These are phyloP conservation scores for Pseudogymnoascus sp. DNA, from an alignment of 2,329 filamentous ascomycete species.

Conservation along the genomic window DNA sequence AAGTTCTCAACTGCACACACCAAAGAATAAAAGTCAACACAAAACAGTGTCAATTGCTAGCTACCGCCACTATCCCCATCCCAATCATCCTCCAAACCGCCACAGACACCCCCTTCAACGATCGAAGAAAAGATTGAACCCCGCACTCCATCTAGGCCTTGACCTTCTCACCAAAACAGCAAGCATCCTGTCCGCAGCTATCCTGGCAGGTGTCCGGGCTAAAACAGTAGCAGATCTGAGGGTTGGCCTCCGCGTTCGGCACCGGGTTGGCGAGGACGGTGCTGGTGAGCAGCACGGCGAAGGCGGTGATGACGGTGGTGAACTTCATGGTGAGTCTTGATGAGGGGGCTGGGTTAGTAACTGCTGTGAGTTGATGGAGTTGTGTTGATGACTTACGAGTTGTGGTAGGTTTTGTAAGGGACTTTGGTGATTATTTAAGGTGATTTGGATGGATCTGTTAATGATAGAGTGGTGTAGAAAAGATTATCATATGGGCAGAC, in stretches of 20 bases:
- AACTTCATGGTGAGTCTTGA: constrained; percentile 5
- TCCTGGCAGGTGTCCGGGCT: neutral
- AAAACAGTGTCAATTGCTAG: neutral
- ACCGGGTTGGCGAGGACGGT: neutral
- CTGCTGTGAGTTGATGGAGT: neutral
- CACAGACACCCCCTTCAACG: neutral
- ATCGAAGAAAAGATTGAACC: neutral
- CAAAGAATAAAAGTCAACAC: neutral
- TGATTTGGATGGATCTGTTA: neutral
- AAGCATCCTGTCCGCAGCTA: neutral
- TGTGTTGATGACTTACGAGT: neutral
- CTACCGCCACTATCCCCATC: too few relatives aligned
- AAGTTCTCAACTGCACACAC: neutral
- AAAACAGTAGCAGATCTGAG: neutral
- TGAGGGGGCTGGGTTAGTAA: neutral
- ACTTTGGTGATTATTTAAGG: neutral
- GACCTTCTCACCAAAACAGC: neutral
- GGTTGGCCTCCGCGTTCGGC: neutral
- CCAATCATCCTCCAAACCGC: too few relatives aligned
- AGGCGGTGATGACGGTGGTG: neutral
- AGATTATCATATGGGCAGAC: neutral
- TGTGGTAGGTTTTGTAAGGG: neutral
- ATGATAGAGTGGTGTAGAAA: neutral
- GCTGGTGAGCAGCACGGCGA: neutral
- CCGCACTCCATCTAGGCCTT: neutral